Percentiles rank a stretch among this genome's conserved stretches.
phyloP scores from a whole-genome alignment of 495 filamentous ascomycete genomes.

The Hyaloscypha variabilis region DNA sequence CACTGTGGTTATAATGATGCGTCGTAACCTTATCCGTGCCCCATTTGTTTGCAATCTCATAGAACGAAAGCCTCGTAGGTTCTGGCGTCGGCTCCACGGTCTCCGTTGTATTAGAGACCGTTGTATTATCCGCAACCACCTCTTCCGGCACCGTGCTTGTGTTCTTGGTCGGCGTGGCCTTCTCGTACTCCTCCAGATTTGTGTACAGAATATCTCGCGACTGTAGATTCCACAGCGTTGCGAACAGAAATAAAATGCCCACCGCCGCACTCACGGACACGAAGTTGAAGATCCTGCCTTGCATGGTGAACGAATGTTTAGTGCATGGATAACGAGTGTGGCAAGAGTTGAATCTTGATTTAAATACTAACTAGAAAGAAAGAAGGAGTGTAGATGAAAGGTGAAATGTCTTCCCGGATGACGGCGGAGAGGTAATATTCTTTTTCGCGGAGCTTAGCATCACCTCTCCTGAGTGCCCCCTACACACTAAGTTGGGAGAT shows the following conservation, averaged over 20 bases:
- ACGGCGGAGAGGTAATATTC: neutral
- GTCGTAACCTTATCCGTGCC: slow-evolving; percentile 20
- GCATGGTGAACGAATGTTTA: neutral
- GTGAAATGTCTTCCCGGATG: neutral
- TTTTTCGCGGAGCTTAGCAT: neutral
- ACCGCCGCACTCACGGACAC: slow-evolving; percentile 7
- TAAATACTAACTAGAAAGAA: neutral
- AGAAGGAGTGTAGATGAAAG: neutral
- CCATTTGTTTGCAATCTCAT: slow-evolving; percentile 14
- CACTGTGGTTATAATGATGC: slow-evolving; percentile 18
- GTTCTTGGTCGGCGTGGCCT: neutral
- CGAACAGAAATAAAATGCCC: slow-evolving; percentile 11
- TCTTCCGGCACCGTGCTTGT: neutral
- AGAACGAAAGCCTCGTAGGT: slow-evolving; percentile 5
- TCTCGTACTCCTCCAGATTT: neutral
- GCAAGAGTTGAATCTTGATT: neutral
- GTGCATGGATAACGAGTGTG: neutral
- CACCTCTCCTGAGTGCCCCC: neutral
- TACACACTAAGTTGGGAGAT: neutral
- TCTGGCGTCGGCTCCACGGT: neutral
- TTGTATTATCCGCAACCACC: neutral
- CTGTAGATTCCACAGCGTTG: slow-evolving; percentile 12
- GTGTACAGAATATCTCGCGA: slow-evolving; percentile 7
- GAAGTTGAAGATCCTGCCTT: slow-evolving; percentile 1
- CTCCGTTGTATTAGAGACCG: neutral